Conservation (phyloP, 345 rosid genomes). For the Nasturtium officinale region DNA sequence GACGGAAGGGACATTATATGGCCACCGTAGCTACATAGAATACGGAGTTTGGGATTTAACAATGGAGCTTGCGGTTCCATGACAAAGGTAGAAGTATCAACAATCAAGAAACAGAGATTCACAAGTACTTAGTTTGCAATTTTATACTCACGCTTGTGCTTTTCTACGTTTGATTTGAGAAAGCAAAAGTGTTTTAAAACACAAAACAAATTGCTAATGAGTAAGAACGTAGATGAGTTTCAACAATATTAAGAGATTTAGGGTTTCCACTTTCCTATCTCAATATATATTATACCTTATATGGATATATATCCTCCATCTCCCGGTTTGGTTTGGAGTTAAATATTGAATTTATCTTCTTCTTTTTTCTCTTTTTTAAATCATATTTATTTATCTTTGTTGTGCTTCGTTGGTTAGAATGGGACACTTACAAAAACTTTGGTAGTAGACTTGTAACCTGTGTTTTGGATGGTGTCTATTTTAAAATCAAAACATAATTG, state of each 20-base stretch:
- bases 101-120: neutral
- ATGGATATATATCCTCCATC: neutral
- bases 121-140: neutral
- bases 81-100: neutral
- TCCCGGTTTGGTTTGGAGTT: neutral
- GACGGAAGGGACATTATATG: conserved; percentile 31
- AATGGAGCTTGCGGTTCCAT: conserved; percentile 22
- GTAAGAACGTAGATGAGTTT: neutral
- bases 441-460: too few species aligned
- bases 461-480: too few species aligned
- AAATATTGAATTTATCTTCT: neutral
- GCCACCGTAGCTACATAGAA: conserved; percentile 31
- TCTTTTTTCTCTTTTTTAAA: too few species aligned
- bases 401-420: too few species aligned
- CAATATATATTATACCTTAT: too few species aligned
- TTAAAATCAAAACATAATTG: too few species aligned
- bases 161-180: neutral
- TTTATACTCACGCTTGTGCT: neutral
- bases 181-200: neutral
- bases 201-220: neutral
- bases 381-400: too few species aligned
- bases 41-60: conserved; percentile 11
- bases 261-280: neutral
- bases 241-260: neutral
- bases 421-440: too few species aligned